Evolutionary conservation across 1,139 yeast species (phyloP).

Genomic region (Yamadazyma atmosphaerica): DNA sequence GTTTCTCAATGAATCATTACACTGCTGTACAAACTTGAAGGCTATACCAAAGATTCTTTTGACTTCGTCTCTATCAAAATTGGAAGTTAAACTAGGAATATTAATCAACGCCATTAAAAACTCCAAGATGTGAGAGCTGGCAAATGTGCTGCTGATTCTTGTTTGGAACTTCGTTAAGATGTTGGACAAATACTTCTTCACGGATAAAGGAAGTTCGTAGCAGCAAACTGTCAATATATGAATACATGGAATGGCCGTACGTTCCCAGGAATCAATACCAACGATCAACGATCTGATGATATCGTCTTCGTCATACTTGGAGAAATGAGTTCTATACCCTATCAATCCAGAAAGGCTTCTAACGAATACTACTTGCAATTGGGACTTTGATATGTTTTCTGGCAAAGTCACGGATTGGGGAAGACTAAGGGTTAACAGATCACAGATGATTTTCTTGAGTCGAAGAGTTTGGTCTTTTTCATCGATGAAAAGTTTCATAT

Average conservation of each 20-base stretch:
- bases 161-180: conserved; percentile 72
- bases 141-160: conserved; percentile 65
- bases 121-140: conserved; percentile 76
- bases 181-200: conserved; percentile 65
- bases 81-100: conserved; percentile 66
- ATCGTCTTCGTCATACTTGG: conserved; percentile 67
- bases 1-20: conserved; percentile 48
- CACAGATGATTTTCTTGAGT: conserved; percentile 55
- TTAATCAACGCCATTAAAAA: conserved; percentile 67
- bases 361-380: conserved; percentile 66
- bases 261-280: conserved; percentile 76
- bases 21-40: conserved; percentile 73
- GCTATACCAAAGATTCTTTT: conserved; percentile 82
- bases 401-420: conserved; percentile 49
- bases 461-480: conserved; percentile 45
- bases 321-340: conserved; percentile 61
- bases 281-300: conserved; percentile 63
- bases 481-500: conserved; percentile 52
- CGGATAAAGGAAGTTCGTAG: conserved; percentile 74
- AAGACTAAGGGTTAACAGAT: conserved; percentile 55
- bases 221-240: conserved; percentile 78
- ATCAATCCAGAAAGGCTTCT: conserved; percentile 66
- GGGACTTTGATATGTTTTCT: conserved; percentile 50
- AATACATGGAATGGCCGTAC: conserved; percentile 75
- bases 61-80: conserved; percentile 75